Base-by-base conservation (phyloP, 2,329 filamentous ascomycete species). In the Aspergillus jensenii region DNA sequence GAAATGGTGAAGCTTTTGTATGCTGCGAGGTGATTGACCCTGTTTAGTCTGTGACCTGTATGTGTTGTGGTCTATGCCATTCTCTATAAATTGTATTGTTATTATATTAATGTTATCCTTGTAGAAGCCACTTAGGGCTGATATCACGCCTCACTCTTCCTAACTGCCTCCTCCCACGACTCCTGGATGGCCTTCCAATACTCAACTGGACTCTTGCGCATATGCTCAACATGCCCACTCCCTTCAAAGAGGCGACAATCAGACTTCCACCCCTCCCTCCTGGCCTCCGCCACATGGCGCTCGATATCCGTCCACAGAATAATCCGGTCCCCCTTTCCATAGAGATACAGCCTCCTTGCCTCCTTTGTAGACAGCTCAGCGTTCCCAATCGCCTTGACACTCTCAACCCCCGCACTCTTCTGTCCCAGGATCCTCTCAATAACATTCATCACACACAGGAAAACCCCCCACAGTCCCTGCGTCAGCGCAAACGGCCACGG, bases 261-360 rank as follows among this genome's bases (percentile, higher is more conserved):
- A 2, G 39, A 14, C 9, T 41, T 33, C 37, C 49, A 52, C n/a
- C 55, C 55, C 1, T 11, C 19, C 19, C 6, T 6, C 21, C 46
- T 12, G 1, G 41, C 31, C 11, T 47, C 33, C 7, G 40, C 55
- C 4, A 52, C 25, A 33, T 57, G 48, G 5, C 12, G 19, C 48
- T 57, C 55, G n/a, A 57, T 48, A 40, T 57, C 55, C 21, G 39
- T 15, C 37, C 41, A 52, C 5, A 50, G 55, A 12, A 57, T 50
- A n/a, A 57, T 57, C 15, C 9, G 8, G 35, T 57, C 55, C 33
- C 25, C n/a, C 19, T 44, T 50, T 1, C 55, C 43, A 45, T 57
- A 57, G 0, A 57, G 40, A 41, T 47, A 52, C 6, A 57, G 6
- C 17, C 31, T 48, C 3, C 35, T 11, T 11, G 48, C 31, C 2